Base-by-base conservation (phyloP, 371 early-diverging fungal species). In the Sporodiniella umbellata region DNA sequence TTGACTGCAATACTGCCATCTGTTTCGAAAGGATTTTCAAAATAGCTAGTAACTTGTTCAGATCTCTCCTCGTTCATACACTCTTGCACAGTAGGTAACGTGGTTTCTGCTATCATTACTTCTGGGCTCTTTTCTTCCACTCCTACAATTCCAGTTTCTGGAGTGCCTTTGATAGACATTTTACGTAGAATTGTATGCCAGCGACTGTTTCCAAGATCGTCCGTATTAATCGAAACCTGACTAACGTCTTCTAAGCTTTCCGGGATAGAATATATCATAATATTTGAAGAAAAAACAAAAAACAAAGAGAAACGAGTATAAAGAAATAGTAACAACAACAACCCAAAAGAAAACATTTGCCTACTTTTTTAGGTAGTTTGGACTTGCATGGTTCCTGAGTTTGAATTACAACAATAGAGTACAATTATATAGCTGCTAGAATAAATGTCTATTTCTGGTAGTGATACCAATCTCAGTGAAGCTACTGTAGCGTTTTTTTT, bases 41-140 rank as follows among this genome's bases (percentile, higher is more conserved):
- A 71, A 54, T 69, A 75, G 23, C 56, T 65, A 37, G 46, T 62
- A n/a, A 54, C 44, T 24, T 56, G 58, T 18, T 53, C 50, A n/a
- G 28, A 22, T 8, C 46, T 33, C 7, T 60, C 46, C 8, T 28
- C 53, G 4, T 42, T 12, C 19, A 51, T 55, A 11, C 42, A 51
- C 58, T 75, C 72, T 52, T 75, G 70, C 12, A 70, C 59, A 4
- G 70, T 65, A 3, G 76, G 76, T 21, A 75, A 46, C 8, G 63
- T 55, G 33, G 63, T 70, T 42, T 48, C 57, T 33, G 48, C 53
- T 45, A 30, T 38, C 45, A 11, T 23, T 17, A 38, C 42, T 50
- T 12, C 39, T 51, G 12, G 44, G 33, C 33, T 35, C 30, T 47
- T 25, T n/a, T 18, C 42, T 25, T 24, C 30, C 18, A 42, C 53